These are phyloP conservation scores for Amylocystis lapponica DNA, from an alignment of 768 basidiomycete species.

Conservation along the genomic window DNA sequence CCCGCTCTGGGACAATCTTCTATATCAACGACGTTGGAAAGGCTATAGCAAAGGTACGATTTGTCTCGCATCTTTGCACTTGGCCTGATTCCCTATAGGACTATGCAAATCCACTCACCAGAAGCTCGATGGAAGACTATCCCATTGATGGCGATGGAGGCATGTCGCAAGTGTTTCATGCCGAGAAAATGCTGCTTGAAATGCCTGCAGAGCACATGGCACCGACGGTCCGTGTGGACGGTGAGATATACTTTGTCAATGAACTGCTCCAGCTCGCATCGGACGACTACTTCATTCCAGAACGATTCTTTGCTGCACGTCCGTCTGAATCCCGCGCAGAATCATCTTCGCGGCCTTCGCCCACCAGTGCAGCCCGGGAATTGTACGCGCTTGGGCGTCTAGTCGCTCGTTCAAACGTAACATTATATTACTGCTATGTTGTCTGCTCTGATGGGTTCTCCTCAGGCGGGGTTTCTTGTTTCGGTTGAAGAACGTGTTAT, in stretches of 20 bases:
- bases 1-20: too few relatives aligned
- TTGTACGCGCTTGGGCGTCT: not conserved
- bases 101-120: not conserved
- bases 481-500: too few relatives aligned
- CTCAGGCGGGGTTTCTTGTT: too few relatives aligned
- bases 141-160: slow-evolving; percentile 21
- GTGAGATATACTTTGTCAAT: slow-evolving; percentile 6
- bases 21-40: too few relatives aligned
- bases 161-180: slow-evolving; percentile 10
- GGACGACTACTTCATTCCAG: slow-evolving; percentile 6
- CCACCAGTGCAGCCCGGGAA: not conserved
- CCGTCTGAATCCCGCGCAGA: not conserved
- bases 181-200: slow-evolving; percentile 9
- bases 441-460: too few relatives aligned
- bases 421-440: too few relatives aligned
- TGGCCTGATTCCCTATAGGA: too few relatives aligned
- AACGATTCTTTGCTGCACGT: slow-evolving; percentile 5
- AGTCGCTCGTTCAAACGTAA: too few relatives aligned
- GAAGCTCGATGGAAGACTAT: not conserved
- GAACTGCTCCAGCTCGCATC: slow-evolving; percentile 7
- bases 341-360: not conserved
- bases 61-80: too few relatives aligned
- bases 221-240: slow-evolving; percentile 6
- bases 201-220: not conserved
- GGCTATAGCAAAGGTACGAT: too few relatives aligned